phyloP scores from a whole-genome alignment of 2,329 filamentous ascomycete species.

The Colletotrichum abscissum region DNA sequence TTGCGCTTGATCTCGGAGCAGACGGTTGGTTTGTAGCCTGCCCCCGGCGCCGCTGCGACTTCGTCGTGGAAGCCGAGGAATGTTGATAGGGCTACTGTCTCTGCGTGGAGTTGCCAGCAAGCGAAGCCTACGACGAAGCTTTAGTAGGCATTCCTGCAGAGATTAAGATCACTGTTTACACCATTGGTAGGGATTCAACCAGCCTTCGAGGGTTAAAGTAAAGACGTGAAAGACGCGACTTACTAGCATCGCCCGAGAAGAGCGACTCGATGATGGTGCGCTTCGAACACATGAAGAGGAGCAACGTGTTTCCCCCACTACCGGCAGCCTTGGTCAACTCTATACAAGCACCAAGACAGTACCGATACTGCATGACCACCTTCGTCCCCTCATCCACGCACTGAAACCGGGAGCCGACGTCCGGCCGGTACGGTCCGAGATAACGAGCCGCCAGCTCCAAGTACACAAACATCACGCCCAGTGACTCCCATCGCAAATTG shows the following conservation, averaged over 20 bases:
- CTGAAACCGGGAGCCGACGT: not conserved
- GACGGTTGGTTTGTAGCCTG: conserved; percentile 41
- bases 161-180: not conserved
- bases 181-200: not conserved
- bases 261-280: conserved; percentile 47
- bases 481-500: conserved; percentile 55
- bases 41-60: conserved; percentile 7
- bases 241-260: conserved; percentile 49
- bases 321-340: conserved; percentile 44
- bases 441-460: conserved; percentile 34
- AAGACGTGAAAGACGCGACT: not conserved
- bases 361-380: conserved; percentile 37
- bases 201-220: not conserved
- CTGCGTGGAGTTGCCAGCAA: conserved; percentile 42
- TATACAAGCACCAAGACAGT: conserved; percentile 36
- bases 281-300: conserved; percentile 45
- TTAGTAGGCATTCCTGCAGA: not conserved
- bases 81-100: conserved; percentile 42
- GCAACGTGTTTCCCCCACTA: conserved; percentile 43
- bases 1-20: conserved; percentile 42
- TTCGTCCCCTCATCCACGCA: conserved; percentile 22
- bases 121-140: conserved; percentile 8
- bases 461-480: conserved; percentile 51
- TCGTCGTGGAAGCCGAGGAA: conserved; percentile 42
- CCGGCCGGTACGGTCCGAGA: conserved; percentile 22